phyloP scores from a whole-genome alignment of 1,284 basidiomycete genomes.

The Thecaphora thlaspeos region DNA sequence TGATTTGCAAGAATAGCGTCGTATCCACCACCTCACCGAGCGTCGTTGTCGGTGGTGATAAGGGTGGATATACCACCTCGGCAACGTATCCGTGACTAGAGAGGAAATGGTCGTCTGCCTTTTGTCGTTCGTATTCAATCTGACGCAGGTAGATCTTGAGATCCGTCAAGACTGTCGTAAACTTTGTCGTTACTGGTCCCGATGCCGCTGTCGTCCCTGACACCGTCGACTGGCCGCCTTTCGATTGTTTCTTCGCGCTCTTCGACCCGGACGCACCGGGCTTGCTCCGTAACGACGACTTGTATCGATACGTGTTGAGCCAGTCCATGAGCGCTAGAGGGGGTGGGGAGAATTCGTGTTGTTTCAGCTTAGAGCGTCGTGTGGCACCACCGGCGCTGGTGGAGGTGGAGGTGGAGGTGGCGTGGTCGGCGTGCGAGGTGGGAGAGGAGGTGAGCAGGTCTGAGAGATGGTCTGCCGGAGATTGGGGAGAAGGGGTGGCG shows the following conservation, averaged over 20 bases:
- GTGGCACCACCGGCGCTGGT: not conserved
- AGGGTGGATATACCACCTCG: no score
- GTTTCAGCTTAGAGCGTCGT: slow-evolving; percentile 11
- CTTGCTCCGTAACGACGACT: no score
- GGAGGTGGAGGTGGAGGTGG: slow-evolving; percentile 4
- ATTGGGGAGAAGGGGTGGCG: slow-evolving; percentile 23
- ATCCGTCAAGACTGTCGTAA: slow-evolving; percentile 26
- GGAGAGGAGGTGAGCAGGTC: slow-evolving; percentile 15
- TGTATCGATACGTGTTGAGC: slow-evolving; percentile 20
- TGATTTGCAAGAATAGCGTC: no score
- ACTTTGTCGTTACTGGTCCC: slow-evolving; percentile 14
- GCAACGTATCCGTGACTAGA: not conserved
- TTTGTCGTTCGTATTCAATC: slow-evolving; percentile 32
- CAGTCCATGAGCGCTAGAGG: slow-evolving; percentile 33
- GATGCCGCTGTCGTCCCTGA: no score
- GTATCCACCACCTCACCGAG: no score
- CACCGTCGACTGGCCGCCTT: no score
- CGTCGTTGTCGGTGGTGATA: no score
- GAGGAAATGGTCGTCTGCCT: slow-evolving; percentile 16
- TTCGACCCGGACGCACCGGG: no score
- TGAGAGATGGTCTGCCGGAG: slow-evolving; percentile 20
- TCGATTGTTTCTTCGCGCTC: no score
- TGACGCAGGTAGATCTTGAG: slow-evolving; percentile 36
- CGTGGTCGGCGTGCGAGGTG: slow-evolving; percentile 10
- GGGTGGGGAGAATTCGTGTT: slow-evolving; percentile 35